Evolutionary conservation across 2,329 filamentous ascomycete species (phyloP).

Genomic region (Penicillium rolfsii): DNA sequence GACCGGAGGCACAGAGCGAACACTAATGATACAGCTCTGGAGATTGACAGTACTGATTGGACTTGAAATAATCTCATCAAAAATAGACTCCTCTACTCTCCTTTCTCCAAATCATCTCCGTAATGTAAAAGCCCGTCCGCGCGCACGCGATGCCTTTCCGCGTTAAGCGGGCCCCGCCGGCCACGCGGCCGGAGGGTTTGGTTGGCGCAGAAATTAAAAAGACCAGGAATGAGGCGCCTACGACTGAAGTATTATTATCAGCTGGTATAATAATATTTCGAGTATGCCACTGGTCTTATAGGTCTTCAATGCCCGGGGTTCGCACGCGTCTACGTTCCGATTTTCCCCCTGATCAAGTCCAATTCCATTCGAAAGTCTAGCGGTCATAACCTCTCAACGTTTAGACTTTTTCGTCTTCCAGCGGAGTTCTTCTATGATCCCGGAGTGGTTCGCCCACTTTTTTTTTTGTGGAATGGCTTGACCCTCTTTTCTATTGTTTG

Average conservation of each 20-base stretch:
- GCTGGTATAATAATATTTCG: background rate
- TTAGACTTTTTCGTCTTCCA: background rate
- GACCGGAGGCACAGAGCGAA: background rate
- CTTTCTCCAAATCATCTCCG: background rate
- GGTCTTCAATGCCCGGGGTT: background rate
- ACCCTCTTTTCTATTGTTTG: too few relatives aligned
- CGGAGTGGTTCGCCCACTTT: slow-evolving; percentile 3
- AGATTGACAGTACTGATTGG: background rate
- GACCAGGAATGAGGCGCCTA: background rate
- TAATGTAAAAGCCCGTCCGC: background rate
- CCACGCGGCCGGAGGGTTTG: slow-evolving; percentile 12
- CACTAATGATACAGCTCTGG: background rate
- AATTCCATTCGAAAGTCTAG: background rate
- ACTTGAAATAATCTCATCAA: background rate
- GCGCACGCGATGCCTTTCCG: slow-evolving; percentile 21
- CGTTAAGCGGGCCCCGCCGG: slow-evolving; percentile 17
- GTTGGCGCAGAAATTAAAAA: background rate
- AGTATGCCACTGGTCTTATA: background rate
- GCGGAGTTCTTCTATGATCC: background rate
- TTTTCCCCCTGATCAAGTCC: background rate
- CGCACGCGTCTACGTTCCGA: background rate
- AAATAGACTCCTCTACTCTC: background rate
- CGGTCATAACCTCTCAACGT: background rate
- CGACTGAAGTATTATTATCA: background rate
- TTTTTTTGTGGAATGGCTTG: background rate